These are phyloP conservation scores for Pseudocercospora ulei DNA, from an alignment of 2,329 filamentous ascomycete genomes.

Conservation along the genomic window DNA sequence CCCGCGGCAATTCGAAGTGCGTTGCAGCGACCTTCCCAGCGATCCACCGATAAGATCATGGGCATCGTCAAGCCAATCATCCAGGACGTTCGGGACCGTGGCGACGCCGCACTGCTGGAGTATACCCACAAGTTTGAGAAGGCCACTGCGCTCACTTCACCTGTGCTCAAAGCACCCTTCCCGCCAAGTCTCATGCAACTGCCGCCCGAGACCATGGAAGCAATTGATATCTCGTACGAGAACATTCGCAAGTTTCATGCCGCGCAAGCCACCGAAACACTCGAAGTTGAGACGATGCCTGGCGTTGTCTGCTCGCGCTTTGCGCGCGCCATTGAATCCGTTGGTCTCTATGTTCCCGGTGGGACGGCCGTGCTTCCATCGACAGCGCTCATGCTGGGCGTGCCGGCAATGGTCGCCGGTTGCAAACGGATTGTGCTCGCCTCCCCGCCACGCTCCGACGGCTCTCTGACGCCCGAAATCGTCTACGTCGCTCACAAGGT, in stretches of 20 bases:
- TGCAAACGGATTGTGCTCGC: conserved; percentile 92
- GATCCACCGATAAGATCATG: conserved; percentile 87
- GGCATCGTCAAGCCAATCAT: conserved; percentile 87
- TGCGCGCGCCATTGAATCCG: conserved; percentile 79
- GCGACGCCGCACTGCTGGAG: conserved; percentile 77
- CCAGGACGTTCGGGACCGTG: conserved; percentile 68
- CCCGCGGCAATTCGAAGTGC: conserved; percentile 59
- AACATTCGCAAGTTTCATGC: conserved; percentile 93
- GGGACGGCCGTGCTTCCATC: conserved; percentile 95
- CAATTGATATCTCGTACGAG: conserved; percentile 88
- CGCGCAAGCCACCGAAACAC: conserved; percentile 73
- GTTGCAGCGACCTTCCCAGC: conserved; percentile 82
- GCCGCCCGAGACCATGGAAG: conserved; percentile 68
- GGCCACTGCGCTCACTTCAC: conserved; percentile 78
- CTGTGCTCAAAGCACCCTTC: conserved; percentile 84
- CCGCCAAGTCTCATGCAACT: conserved; percentile 76
- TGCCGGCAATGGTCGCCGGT: conserved; percentile 93
- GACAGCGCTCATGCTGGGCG: conserved; percentile 94
- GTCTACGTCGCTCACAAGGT: conserved; percentile 97
- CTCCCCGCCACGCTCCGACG: conserved; percentile 79
- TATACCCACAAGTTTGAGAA: conserved; percentile 99
- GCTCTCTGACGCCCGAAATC: conserved; percentile 87
- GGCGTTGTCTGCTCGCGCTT: conserved; percentile 93
- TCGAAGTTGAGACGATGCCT: conserved; percentile 93
- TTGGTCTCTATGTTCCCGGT: conserved; percentile 92